These are phyloP conservation scores for Torulaspora globosa DNA, from an alignment of 1,139 yeast species.

Conservation along the genomic window DNA sequence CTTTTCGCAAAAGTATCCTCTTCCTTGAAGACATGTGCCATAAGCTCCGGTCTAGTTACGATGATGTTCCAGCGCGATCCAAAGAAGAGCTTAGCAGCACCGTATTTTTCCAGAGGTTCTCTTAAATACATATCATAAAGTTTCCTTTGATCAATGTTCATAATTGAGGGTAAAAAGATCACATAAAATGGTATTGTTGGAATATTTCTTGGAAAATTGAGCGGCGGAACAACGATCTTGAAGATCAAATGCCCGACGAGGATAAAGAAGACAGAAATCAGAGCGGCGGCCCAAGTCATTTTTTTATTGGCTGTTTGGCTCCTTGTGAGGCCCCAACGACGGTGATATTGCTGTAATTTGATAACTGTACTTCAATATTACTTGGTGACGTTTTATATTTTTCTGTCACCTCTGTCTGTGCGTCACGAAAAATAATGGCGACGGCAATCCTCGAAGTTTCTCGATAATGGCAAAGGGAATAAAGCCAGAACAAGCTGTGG, in stretches of 20 bases:
- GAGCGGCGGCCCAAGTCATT: conserved; percentile 3
- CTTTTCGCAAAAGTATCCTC: conserved; percentile 53
- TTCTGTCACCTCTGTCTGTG: conserved; percentile 1
- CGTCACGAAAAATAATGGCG: neutral
- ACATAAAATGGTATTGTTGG: conserved; percentile 64
- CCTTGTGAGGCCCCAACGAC: neutral
- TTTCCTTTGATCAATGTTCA: conserved; percentile 48
- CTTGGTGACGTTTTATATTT: conserved; percentile 1
- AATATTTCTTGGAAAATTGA: conserved; percentile 42
- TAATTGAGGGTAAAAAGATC: conserved; percentile 47
- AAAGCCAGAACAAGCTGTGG: neutral
- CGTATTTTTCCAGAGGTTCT: conserved; percentile 45
- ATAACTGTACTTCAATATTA: neutral
- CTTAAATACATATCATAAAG: conserved; percentile 44
- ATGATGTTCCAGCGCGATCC: conserved; percentile 62
- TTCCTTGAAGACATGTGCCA: conserved; percentile 47
- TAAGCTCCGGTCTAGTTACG: conserved; percentile 47
- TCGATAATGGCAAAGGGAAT: neutral
- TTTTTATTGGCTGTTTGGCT: neutral
- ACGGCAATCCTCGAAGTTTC: conserved; percentile 4
- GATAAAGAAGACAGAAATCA: conserved; percentile 4
- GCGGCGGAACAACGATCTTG: conserved; percentile 37
- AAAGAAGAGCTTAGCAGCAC: conserved; percentile 59
- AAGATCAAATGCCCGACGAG: conserved; percentile 12
- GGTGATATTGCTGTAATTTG: neutral